Evolutionary conservation across 768 basidiomycete species (phyloP).

Genomic region (Hemileccinum rubropunctum): DNA sequence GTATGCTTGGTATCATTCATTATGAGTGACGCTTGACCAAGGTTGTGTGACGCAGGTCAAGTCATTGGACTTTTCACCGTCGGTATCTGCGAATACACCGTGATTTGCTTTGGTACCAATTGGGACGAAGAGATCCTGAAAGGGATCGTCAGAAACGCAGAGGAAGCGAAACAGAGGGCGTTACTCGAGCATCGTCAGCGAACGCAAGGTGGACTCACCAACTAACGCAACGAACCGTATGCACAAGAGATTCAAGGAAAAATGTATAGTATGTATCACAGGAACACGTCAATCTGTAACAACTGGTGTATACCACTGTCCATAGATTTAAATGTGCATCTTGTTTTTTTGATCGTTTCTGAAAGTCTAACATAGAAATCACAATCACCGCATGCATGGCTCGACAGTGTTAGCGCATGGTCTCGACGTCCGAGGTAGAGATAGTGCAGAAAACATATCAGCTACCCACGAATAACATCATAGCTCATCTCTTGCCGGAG

Average conservation of each 20-base stretch:
- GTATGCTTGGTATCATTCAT: slow-evolving; percentile 16
- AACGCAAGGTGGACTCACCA: slow-evolving; percentile 13
- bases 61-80: slow-evolving; percentile 71
- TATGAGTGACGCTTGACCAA: slow-evolving; percentile 7
- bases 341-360: not conserved
- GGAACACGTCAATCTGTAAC: not conserved
- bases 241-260: too few relatives aligned
- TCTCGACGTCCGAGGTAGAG: too few relatives aligned
- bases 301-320: too few relatives aligned
- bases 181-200: slow-evolving; percentile 20
- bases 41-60: slow-evolving; percentile 49
- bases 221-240: slow-evolving; percentile 7
- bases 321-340: not conserved
- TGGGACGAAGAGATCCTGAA: slow-evolving; percentile 46
- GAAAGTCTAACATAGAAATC: not conserved
- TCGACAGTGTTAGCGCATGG: too few relatives aligned
- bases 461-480: slow-evolving; percentile 10
- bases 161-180: slow-evolving; percentile 31
- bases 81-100: slow-evolving; percentile 63
- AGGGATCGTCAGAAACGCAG: slow-evolving; percentile 37
- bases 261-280: not conserved
- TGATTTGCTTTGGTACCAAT: slow-evolving; percentile 52
- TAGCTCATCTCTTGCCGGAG: slow-evolving; percentile 31
- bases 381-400: not conserved
- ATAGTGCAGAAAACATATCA: not conserved